phyloP scores from a whole-genome alignment of 2,329 filamentous ascomycete genomes.

The Botryotinia narcissicola region DNA sequence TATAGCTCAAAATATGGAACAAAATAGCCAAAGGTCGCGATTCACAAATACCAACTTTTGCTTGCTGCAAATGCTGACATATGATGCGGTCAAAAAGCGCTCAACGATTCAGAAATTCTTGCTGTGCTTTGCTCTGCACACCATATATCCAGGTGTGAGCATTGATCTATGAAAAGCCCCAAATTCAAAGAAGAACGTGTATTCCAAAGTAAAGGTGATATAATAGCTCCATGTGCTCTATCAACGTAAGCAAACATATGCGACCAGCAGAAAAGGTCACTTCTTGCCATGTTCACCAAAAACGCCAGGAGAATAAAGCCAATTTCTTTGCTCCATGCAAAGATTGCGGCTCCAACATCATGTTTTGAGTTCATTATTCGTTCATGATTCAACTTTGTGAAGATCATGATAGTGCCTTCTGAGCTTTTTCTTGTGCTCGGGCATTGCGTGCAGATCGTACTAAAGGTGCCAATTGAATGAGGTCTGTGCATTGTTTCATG shows the following conservation, averaged over 20 bases:
- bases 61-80: slow-evolving; percentile 7
- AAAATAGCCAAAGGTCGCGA: background rate
- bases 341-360: slow-evolving; percentile 17
- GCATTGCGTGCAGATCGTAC: slow-evolving; percentile 83
- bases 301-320: slow-evolving; percentile 14
- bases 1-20: slow-evolving; percentile 7
- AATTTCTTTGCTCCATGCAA: slow-evolving; percentile 14
- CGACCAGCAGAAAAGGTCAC: slow-evolving; percentile 3
- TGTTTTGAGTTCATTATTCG: slow-evolving; percentile 19
- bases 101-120: slow-evolving; percentile 11
- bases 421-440: slow-evolving; percentile 78
- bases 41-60: slow-evolving; percentile 9
- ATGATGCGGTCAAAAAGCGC: background rate
- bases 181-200: slow-evolving; percentile 3
- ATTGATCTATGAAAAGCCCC: slow-evolving; percentile 9
- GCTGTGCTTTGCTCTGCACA: slow-evolving; percentile 5
- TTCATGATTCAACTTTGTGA: slow-evolving; percentile 7
- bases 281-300: slow-evolving; percentile 5
- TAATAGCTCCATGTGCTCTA: slow-evolving; percentile 8
- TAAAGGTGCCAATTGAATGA: slow-evolving; percentile 77
- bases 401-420: slow-evolving; percentile 49
- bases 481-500: slow-evolving; percentile 72
- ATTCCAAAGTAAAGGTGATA: background rate
- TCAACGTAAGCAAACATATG: background rate
- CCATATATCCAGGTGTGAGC: slow-evolving; percentile 4